These are phyloP conservation scores for Lolium multiflorum DNA, from an alignment of 176 grass and related monocot species.

Conservation along the genomic window DNA sequence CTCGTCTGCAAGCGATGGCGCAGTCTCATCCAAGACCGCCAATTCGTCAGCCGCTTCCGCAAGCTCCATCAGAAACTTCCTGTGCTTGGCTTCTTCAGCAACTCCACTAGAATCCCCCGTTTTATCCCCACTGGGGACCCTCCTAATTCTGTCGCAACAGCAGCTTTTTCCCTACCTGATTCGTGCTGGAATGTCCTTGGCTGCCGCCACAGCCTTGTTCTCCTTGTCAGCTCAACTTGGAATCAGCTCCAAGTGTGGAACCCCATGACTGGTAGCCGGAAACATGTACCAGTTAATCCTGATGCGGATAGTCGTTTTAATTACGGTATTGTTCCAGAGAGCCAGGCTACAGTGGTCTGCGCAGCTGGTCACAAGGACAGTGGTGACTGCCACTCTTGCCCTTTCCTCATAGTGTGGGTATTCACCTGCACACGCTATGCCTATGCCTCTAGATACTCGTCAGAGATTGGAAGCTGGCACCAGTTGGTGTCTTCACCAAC, in stretches of 20 bases:
- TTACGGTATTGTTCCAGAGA: constrained; percentile 34
- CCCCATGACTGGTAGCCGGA: constrained; percentile 27
- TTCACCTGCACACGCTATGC: constrained; percentile 22
- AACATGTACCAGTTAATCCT: background rate
- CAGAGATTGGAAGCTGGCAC: constrained; percentile 20
- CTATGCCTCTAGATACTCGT: constrained; percentile 44
- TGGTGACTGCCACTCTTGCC: constrained; percentile 34
- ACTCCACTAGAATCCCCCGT: constrained; percentile 23
- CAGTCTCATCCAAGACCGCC: constrained; percentile 7
- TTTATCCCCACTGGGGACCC: constrained; percentile 28
- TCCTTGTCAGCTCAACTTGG: constrained; percentile 40
- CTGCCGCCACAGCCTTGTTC: constrained; percentile 30
- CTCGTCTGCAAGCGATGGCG: constrained; percentile 43
- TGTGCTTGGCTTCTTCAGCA: constrained; percentile 44
- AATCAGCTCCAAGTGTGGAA: constrained; percentile 29
- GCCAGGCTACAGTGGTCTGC: constrained; percentile 37
- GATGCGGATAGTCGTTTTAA: constrained; percentile 41
- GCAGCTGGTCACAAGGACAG: constrained; percentile 21
- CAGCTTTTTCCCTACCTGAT: background rate
- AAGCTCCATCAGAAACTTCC: constrained; percentile 14
- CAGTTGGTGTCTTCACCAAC: constrained; percentile 14
- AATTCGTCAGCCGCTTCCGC: constrained; percentile 22
- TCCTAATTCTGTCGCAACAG: background rate
- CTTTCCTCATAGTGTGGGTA: constrained; percentile 36
- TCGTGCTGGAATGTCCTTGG: constrained; percentile 46